Evolutionary conservation across 352 stramenopile species (phyloP).

Genomic region (Elongisporangium anandrum): DNA sequence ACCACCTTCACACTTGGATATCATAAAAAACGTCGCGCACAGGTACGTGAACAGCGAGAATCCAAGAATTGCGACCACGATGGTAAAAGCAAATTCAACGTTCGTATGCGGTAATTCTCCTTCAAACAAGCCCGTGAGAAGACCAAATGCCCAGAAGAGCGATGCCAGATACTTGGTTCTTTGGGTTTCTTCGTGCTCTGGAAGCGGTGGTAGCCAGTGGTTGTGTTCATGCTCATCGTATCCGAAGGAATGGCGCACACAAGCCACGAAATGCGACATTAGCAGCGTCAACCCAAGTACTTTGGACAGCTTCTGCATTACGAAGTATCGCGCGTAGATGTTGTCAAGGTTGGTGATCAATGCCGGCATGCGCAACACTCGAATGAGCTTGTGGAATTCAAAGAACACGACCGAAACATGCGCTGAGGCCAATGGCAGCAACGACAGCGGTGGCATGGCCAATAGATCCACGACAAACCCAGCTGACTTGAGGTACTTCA

Average conservation of each 20-base stretch:
- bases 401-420: slow-evolving; percentile 18
- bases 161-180: slow-evolving; percentile 43
- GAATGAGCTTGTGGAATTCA: slow-evolving; percentile 56
- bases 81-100: slow-evolving; percentile 57
- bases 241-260: slow-evolving; percentile 43
- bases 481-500: slow-evolving; percentile 54
- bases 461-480: slow-evolving; percentile 48
- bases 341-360: slow-evolving; percentile 60
- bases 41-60: slow-evolving; percentile 70
- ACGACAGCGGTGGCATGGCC: slow-evolving; percentile 42
- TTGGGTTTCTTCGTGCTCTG: slow-evolving; percentile 5
- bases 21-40: slow-evolving; percentile 68
- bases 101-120: slow-evolving; percentile 48
- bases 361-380: slow-evolving; percentile 37
- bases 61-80: slow-evolving; percentile 43
- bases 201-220: slow-evolving; percentile 38
- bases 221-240: slow-evolving; percentile 33
- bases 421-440: slow-evolving; percentile 13
- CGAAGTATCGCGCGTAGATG: slow-evolving; percentile 61
- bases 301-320: slow-evolving; percentile 50
- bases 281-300: slow-evolving; percentile 43
- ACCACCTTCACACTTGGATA: slow-evolving; percentile 65
- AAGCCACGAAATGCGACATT: slow-evolving; percentile 53
- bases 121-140: slow-evolving; percentile 54
- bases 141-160: slow-evolving; percentile 63